Conservation (phyloP, 208 protist genomes). For the Trypanosomatidae sp. region DNA sequence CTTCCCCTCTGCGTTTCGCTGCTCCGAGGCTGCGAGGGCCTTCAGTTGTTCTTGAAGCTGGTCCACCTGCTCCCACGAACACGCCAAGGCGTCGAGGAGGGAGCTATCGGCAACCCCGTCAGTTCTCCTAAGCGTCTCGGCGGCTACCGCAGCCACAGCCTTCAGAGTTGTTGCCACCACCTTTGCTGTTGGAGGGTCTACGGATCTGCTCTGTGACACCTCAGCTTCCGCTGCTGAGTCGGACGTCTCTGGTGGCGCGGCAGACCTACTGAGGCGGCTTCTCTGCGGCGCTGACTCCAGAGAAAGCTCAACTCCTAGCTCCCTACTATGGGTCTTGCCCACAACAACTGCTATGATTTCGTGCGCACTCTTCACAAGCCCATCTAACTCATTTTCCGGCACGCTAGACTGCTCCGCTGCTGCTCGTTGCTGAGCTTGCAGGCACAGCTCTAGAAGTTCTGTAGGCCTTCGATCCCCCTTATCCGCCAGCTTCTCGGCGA, state of each 20-base stretch:
- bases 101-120: not conserved
- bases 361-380: constrained; percentile 14
- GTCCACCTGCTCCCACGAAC: constrained; percentile 10
- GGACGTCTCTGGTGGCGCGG: not conserved
- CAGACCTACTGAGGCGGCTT: not conserved
- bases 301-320: not conserved
- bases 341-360: constrained; percentile 14
- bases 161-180: not conserved
- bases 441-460: constrained; percentile 16
- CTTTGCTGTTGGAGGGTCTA: not conserved
- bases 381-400: constrained; percentile 29
- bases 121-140: not conserved
- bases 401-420: constrained; percentile 15
- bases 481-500: constrained; percentile 14
- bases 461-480: constrained; percentile 13
- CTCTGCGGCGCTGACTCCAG: not conserved
- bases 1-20: constrained; percentile 2
- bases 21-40: not conserved
- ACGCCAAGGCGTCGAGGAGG: constrained; percentile 20
- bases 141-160: not conserved
- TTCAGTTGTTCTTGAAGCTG: constrained; percentile 13
- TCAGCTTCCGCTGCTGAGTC: not conserved
- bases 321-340: not conserved
- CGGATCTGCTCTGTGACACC: not conserved
- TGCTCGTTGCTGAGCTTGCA: constrained; percentile 1